Evolutionary conservation across 768 basidiomycete species (phyloP).

Genomic region (Tricholoma flavovirens): DNA sequence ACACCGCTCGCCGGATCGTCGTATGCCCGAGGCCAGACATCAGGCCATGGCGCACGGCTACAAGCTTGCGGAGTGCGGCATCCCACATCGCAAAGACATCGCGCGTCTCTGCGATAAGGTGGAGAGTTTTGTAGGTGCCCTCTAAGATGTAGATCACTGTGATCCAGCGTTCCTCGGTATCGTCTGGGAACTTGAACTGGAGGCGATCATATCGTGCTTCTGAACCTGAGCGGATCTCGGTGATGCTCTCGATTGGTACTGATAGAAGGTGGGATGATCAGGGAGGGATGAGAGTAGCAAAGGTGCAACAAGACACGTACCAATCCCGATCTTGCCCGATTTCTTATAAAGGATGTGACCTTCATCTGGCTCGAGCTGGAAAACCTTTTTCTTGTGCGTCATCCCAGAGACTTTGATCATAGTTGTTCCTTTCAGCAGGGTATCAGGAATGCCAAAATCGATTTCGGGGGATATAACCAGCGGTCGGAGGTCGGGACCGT

Average conservation of each 20-base stretch:
- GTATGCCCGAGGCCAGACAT: slow-evolving; percentile 62
- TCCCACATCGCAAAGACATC: slow-evolving; percentile 47
- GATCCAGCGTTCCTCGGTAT: slow-evolving; percentile 71
- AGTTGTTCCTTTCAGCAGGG: slow-evolving; percentile 37
- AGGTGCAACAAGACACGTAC: slow-evolving; percentile 31
- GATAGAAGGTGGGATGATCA: slow-evolving; percentile 1
- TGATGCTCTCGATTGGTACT: slow-evolving; percentile 86
- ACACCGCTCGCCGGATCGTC: slow-evolving; percentile 60
- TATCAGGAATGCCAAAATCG: neutral
- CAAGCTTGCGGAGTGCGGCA: slow-evolving; percentile 55
- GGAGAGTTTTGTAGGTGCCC: slow-evolving; percentile 78
- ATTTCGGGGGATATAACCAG: neutral
- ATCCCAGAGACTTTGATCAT: slow-evolving; percentile 82
- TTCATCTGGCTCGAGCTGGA: slow-evolving; percentile 70
- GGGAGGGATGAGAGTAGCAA: neutral
- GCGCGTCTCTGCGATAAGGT: slow-evolving; percentile 67
- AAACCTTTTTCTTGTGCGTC: slow-evolving; percentile 60
- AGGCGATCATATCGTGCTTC: slow-evolving; percentile 69
- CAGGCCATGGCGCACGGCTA: slow-evolving; percentile 60
- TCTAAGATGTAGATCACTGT: slow-evolving; percentile 80
- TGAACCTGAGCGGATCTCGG: slow-evolving; percentile 73
- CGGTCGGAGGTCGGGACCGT: neutral
- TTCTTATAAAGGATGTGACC: slow-evolving; percentile 65
- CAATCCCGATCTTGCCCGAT: slow-evolving; percentile 53
- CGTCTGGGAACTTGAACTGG: slow-evolving; percentile 58